Evolutionary conservation across 441 rosid species (phyloP).

Genomic region (Adansonia rubrostipa): DNA sequence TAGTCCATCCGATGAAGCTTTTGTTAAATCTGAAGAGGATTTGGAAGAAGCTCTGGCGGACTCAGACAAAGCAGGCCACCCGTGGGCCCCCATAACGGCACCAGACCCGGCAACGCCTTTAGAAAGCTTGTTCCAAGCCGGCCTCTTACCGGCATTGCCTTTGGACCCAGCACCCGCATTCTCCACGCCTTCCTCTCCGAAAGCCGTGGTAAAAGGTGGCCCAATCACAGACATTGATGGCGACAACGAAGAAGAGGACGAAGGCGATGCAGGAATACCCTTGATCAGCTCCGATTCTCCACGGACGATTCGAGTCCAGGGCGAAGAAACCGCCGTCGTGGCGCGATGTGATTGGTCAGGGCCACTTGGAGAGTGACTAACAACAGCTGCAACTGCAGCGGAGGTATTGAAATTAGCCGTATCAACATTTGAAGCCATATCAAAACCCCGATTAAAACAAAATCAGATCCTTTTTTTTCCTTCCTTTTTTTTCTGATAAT

Average conservation of each 20-base stretch:
- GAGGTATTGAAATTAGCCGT: slow-evolving; percentile 37
- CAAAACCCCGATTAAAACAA: slow-evolving; percentile 5
- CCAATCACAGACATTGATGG: slow-evolving; percentile 34
- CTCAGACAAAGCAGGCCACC: slow-evolving; percentile 91
- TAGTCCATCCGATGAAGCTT: slow-evolving; percentile 58
- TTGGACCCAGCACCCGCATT: slow-evolving; percentile 41
- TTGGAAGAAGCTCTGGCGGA: slow-evolving; percentile 61
- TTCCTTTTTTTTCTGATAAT: neutral
- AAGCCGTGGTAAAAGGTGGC: slow-evolving; percentile 27
- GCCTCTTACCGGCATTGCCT: slow-evolving; percentile 68
- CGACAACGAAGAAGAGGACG: slow-evolving; percentile 5
- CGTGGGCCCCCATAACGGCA: slow-evolving; percentile 77
- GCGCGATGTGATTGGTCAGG: slow-evolving; percentile 45
- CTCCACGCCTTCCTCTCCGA: slow-evolving; percentile 51
- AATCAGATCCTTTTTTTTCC: slow-evolving; percentile 35
- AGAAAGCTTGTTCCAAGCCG: slow-evolving; percentile 75
- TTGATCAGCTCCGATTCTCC: slow-evolving; percentile 35
- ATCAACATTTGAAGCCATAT: slow-evolving; percentile 40
- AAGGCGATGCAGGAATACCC: slow-evolving; percentile 31
- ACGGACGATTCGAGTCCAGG: slow-evolving; percentile 46
- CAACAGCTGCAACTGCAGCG: slow-evolving; percentile 23
- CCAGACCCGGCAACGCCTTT: slow-evolving; percentile 58
- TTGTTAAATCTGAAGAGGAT: slow-evolving; percentile 63
- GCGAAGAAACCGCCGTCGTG: slow-evolving; percentile 37
- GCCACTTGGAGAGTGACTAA: slow-evolving; percentile 34